Base-by-base conservation (phyloP, 257 asterid genomes). In the Vinca minor region DNA sequence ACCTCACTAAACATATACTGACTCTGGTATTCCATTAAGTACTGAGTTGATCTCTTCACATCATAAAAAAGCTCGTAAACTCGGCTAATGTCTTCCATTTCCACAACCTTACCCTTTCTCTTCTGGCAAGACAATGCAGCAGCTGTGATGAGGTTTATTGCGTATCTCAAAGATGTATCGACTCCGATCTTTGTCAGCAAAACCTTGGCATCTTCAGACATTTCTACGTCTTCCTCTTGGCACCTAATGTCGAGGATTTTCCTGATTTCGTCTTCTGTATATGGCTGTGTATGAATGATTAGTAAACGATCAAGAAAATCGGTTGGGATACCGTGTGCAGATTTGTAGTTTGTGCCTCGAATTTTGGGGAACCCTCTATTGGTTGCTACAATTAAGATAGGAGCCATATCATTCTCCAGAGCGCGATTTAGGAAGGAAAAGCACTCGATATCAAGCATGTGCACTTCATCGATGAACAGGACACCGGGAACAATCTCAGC, bases 371-470 rank as follows among this genome's bases (percentile, higher is more conserved):
- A 89, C 23, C 99, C 99, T 80, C 99, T 74, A 62, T 93, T 93
- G 76, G 99, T 89, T 64, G 99, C 96, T 4, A 93, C 96, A 9
- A 93, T 94, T 59, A 93, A 49, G 70, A 93, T 87, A 8, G 99
- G 99, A 7, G 99, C 91, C 99, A 89, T 89, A 35, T 87, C 97
- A n/a, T 89, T 89, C 63, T 93, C 97, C 53, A 93, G 47, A 32
- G 99, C 97, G 25, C 99, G 97, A 58, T 93, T 93, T 35, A 93
- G 83, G 74, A 89, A 93, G 5, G 99, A 93, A 63, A 93, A 93
- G 71, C 99, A 87, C 78, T 93, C 99, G 0, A 93, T 89, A 72
- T 92, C 98, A 23, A 89, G 95, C 97, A 92, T 92, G 85, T 87
- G 98, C n/a, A 92, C 98, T 82, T 92, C 97, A 3, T 92, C 98